phyloP scores from a whole-genome alignment of 306 rosid species.

The Trifolium fragiferum region DNA sequence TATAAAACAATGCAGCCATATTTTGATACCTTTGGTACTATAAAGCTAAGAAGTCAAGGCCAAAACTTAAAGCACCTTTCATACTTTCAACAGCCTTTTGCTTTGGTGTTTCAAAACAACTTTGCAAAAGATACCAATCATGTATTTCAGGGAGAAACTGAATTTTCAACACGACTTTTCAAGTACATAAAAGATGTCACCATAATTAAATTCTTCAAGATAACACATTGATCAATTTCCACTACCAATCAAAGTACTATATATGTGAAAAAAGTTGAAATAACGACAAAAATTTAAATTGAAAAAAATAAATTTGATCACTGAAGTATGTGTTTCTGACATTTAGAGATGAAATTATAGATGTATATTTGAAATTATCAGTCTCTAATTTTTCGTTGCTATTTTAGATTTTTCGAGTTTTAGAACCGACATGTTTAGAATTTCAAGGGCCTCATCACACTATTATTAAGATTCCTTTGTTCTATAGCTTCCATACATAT shows the following conservation, averaged over 20 bases:
- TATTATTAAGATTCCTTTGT: slow-evolving; percentile 37
- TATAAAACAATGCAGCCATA: slow-evolving; percentile 66
- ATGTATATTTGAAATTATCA: neutral
- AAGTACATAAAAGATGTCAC: neutral
- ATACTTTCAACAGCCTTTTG: slow-evolving; percentile 50
- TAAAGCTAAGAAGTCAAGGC: slow-evolving; percentile 58
- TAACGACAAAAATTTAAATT: too few relatives aligned
- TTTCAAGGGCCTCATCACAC: slow-evolving; percentile 32
- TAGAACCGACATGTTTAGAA: slow-evolving; percentile 25
- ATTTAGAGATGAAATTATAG: neutral
- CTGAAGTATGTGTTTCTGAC: neutral
- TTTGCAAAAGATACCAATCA: slow-evolving; percentile 50
- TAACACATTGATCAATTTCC: neutral
- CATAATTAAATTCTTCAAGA: slow-evolving; percentile 8
- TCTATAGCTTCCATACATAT: slow-evolving; percentile 33
- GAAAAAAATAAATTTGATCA: neutral
- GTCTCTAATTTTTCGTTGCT: neutral
- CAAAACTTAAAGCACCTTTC: slow-evolving; percentile 62
- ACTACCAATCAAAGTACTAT: neutral
- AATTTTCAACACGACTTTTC: slow-evolving; percentile 18
- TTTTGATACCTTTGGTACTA: slow-evolving; percentile 59
- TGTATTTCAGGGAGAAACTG: slow-evolving; percentile 39
- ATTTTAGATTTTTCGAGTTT: neutral
- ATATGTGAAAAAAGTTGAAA: neutral
- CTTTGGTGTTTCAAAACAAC: slow-evolving; percentile 43